Evolutionary conservation across 768 basidiomycete species (phyloP), one percentile per base, ranked within the genome.

Genomic region (Gymnopilus junonius): DNA sequence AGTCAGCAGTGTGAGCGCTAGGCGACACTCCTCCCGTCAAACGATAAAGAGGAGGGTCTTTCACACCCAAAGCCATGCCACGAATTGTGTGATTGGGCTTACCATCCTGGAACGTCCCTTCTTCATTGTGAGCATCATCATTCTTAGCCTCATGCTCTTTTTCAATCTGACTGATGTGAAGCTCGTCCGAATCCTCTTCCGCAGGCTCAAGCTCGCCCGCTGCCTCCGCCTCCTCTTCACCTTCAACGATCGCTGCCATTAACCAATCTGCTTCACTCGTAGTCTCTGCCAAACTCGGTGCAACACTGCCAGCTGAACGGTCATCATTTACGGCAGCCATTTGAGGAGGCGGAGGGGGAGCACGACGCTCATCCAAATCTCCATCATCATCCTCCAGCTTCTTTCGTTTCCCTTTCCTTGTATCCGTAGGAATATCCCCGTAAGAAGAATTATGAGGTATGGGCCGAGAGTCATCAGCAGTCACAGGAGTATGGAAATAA

Each of bases 401-500:
- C 82, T 94, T 94, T 71, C 92, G 84, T 76, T 94, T 94, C 63
- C 91, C 92, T 75, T 91, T 93, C 71, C 90, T 85, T 15, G 83
- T 76, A 73, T 89, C 88, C 65, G 87, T 84, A 46, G 83, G 79
- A 54, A 77, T 72, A 59, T 77, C 74, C 64, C 77, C 79, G 72
- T 82, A 77, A 69, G 85, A 80, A 63, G 82, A 77, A 70, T 76
- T 77, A 80, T 87, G 85, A 63, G 89, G 87, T 73, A 92, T 88
- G 23, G 88, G 88, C 73, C 86, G 88, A 60, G 88, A 83, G 76
- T 93, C 92, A 79, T 93, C 92, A 71, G 89, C 84, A 66, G 90
- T 87, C 65, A 91, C 91, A 64, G 93, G 93, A 25, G 93, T 94
- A 79, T 94, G 93, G 82, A 95, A 95, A 80, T 95, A 95, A 61